phyloP scores from a whole-genome alignment of 140 eudicot genomes.

The Anethum foeniculum region DNA sequence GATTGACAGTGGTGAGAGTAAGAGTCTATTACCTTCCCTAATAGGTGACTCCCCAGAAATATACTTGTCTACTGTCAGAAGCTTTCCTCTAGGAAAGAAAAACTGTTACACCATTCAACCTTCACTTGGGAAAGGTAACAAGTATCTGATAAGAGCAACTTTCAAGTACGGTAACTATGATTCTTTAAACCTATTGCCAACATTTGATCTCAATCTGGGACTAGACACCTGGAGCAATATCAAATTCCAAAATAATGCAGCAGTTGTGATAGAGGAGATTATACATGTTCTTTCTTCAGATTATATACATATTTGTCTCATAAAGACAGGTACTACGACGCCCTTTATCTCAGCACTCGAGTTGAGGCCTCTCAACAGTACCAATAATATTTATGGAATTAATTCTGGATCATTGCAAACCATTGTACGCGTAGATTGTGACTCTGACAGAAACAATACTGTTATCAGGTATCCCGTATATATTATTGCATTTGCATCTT shows the following conservation, averaged over 20 bases:
- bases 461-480: background rate
- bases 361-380: slow-evolving; percentile 1
- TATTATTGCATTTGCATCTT: too few relatives aligned
- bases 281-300: slow-evolving; percentile 24
- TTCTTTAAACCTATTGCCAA: slow-evolving; percentile 16
- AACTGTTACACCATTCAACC: slow-evolving; percentile 27
- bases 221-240: slow-evolving; percentile 26
- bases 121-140: background rate
- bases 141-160: slow-evolving; percentile 30
- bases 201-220: slow-evolving; percentile 34
- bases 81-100: slow-evolving; percentile 23
- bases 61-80: slow-evolving; percentile 26
- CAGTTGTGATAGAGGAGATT: slow-evolving; percentile 16
- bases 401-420: slow-evolving; percentile 16
- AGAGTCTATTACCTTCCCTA: background rate
- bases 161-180: slow-evolving; percentile 46
- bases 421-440: slow-evolving; percentile 6
- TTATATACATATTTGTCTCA: slow-evolving; percentile 22
- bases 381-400: slow-evolving; percentile 15
- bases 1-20: slow-evolving; percentile 20
- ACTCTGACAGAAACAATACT: background rate
- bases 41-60: background rate
- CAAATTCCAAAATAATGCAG: background rate
- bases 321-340: slow-evolving; percentile 31
- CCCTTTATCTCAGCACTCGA: slow-evolving; percentile 49